Evolutionary conservation across 192 early-diverging fungal species (phyloP).

Genomic region (Jimgerdemannia flammicorona): DNA sequence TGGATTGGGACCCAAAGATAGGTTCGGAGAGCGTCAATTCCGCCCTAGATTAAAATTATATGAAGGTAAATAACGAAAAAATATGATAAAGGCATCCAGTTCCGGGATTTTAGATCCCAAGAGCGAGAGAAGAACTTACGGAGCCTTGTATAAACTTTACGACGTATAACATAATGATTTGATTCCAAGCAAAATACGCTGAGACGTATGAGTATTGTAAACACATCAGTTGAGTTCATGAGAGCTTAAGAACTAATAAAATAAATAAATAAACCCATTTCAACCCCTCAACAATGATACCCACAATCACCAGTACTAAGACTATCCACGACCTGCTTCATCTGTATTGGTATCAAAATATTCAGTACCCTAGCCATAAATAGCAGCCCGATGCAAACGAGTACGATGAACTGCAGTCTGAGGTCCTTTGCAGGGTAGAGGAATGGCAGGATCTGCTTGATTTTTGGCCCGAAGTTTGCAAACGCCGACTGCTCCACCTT

Average conservation of each 20-base stretch:
- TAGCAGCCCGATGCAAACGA: conserved; percentile 60
- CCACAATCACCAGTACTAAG: conserved; percentile 30
- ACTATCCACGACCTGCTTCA: conserved; percentile 68
- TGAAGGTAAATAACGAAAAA: too few species aligned
- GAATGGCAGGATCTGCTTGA: conserved; percentile 66
- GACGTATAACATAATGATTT: conserved; percentile 50
- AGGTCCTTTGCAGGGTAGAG: conserved; percentile 63
- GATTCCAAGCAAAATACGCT: conserved; percentile 40
- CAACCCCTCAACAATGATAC: background rate
- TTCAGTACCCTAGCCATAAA: conserved; percentile 65
- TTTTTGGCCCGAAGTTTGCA: conserved; percentile 43
- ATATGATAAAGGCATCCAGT: too few species aligned
- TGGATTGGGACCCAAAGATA: conserved; percentile 86
- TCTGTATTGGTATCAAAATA: conserved; percentile 76
- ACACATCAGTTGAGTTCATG: too few species aligned
- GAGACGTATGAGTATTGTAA: background rate
- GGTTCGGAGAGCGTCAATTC: conserved; percentile 64
- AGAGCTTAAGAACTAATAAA: too few species aligned
- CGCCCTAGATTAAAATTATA: conserved; percentile 12
- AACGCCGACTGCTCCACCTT: conserved; percentile 16
- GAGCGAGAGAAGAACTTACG: conserved; percentile 5
- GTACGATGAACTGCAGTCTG: conserved; percentile 59
- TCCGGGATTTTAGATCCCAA: too few species aligned
- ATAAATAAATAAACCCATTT: background rate
- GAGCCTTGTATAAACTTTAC: conserved; percentile 66